Evolutionary conservation across 2,329 filamentous ascomycete genomes (phyloP).

Genomic region (Fusarium pseudograminearum): DNA sequence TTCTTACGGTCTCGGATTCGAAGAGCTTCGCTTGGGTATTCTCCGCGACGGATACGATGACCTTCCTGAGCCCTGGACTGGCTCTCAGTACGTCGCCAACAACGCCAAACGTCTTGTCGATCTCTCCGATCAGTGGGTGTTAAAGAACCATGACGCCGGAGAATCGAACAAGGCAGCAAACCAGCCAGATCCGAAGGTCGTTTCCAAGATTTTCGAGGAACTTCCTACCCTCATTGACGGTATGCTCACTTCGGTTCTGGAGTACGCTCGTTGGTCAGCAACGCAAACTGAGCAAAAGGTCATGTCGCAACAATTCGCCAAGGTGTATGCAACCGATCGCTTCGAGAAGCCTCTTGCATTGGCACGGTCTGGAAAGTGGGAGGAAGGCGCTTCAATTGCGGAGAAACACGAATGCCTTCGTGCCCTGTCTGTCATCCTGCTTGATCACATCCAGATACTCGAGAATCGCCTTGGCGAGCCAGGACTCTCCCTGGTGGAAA

Average conservation of each 20-base stretch:
- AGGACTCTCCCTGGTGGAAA: constrained; percentile 47
- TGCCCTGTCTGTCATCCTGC: constrained; percentile 67
- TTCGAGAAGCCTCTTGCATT: constrained; percentile 66
- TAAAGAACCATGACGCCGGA: constrained; percentile 56
- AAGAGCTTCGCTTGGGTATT: constrained; percentile 74
- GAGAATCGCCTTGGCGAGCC: constrained; percentile 48
- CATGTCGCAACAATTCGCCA: constrained; percentile 60
- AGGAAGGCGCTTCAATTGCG: constrained; percentile 68
- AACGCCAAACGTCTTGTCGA: constrained; percentile 71
- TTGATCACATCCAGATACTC: constrained; percentile 63
- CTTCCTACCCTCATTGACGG: constrained; percentile 66
- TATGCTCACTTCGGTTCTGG: constrained; percentile 66
- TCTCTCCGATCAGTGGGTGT: constrained; percentile 67
- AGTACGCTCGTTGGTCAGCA: constrained; percentile 64
- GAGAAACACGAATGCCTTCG: constrained; percentile 68
- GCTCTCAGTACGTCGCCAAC: constrained; percentile 71
- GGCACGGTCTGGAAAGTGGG: constrained; percentile 67
- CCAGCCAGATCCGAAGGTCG: constrained; percentile 55
- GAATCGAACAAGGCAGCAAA: constrained; percentile 50
- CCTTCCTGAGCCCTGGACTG: constrained; percentile 89
- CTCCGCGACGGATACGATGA: constrained; percentile 73
- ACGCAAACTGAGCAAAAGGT: constrained; percentile 59
- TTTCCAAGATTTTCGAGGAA: constrained; percentile 61
- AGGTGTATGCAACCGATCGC: constrained; percentile 63
- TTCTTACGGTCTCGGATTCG: constrained; percentile 78